phyloP scores from a whole-genome alignment of 2,329 filamentous ascomycete genomes.

The Fusarium nelsonii region DNA sequence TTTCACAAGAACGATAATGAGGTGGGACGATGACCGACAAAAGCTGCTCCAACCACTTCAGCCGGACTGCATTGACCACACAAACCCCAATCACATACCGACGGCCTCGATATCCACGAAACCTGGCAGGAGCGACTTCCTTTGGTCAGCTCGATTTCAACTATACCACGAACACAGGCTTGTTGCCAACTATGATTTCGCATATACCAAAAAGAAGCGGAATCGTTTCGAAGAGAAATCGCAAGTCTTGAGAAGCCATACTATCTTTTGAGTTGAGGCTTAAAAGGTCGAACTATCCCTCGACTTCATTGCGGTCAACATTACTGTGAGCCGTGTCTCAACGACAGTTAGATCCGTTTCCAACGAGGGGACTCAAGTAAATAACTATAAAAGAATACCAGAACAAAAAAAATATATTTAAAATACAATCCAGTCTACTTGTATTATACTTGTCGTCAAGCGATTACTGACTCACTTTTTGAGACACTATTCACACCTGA shows the following conservation, averaged over 20 bases:
- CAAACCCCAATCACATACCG: not conserved
- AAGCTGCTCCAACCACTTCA: constrained; percentile 4
- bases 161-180: not conserved
- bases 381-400: not conserved
- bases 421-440: not conserved
- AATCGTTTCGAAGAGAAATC: constrained; percentile 3
- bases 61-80: not conserved
- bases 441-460: not conserved
- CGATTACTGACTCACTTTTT: not conserved
- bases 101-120: not conserved
- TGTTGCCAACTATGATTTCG: not conserved
- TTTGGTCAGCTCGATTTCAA: not conserved
- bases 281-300: not conserved
- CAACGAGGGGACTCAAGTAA: constrained; percentile 1
- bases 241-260: not conserved
- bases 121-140: not conserved
- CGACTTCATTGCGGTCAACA: constrained; percentile 17
- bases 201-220: not conserved
- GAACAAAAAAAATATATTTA: not conserved
- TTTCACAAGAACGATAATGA: constrained; percentile 62
- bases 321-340: constrained; percentile 14
- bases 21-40: constrained; percentile 46
- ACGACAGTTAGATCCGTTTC: constrained; percentile 2
- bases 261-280: too few relatives aligned
- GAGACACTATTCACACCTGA: not conserved